A percentile compares a stretch with the other conserved stretches of the same genome.
phyloP scores from a whole-genome alignment of 805 yeast genomes.

The Pachysolen tannophilus region DNA sequence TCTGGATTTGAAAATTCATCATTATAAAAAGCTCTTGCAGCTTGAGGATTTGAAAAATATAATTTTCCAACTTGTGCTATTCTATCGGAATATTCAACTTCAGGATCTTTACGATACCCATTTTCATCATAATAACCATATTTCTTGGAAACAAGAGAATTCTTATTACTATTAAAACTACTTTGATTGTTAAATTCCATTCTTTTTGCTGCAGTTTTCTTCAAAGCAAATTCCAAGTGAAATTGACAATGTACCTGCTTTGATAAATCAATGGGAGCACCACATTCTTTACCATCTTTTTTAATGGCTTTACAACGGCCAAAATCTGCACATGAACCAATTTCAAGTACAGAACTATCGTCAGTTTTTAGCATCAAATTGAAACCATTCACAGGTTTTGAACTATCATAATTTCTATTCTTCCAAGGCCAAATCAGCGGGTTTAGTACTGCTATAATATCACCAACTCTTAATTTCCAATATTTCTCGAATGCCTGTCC shows the following conservation, averaged over 20 bases:
- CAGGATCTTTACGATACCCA: slow-evolving; percentile 17
- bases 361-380: slow-evolving; percentile 46
- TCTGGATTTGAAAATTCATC: slow-evolving; percentile 43
- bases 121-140: too few relatives aligned
- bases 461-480: slow-evolving; percentile 72
- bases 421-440: slow-evolving; percentile 48
- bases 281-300: slow-evolving; percentile 46
- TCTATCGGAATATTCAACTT: slow-evolving; percentile 17
- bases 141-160: too few relatives aligned
- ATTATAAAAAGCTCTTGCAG: slow-evolving; percentile 44
- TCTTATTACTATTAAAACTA: too few relatives aligned
- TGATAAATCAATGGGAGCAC: slow-evolving; percentile 47
- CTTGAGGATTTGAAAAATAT: slow-evolving; percentile 32
- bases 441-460: slow-evolving; percentile 64
- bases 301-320: slow-evolving; percentile 53
- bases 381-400: slow-evolving; percentile 27
- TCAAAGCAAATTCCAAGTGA: slow-evolving; percentile 55
- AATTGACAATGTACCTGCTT: slow-evolving; percentile 56
- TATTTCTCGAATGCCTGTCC: slow-evolving; percentile 61
- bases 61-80: slow-evolving; percentile 15
- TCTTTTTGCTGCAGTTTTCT: slow-evolving; percentile 48
- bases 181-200: slow-evolving; percentile 78
- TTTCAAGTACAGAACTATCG: slow-evolving; percentile 50
- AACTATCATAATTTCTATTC: slow-evolving; percentile 19
- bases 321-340: slow-evolving; percentile 63